Evolutionary conservation across 176 grass and related monocot genomes (phyloP).

Genomic region (Leersia perrieri): DNA sequence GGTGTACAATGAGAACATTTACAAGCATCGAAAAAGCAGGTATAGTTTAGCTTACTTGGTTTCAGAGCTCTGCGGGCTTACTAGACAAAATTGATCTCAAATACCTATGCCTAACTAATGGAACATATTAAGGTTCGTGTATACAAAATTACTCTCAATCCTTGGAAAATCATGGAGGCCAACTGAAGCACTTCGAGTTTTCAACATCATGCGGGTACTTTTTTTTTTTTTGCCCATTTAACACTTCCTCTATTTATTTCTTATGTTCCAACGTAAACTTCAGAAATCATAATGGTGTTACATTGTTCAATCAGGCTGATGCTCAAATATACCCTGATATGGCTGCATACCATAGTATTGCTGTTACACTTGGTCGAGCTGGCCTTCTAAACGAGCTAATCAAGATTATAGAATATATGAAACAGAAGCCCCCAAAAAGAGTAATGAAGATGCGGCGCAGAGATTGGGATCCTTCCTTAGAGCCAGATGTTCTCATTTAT

Average conservation of each 20-base stretch:
- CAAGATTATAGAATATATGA: slow-evolving; percentile 71
- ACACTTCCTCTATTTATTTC: neutral
- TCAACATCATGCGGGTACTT: slow-evolving; percentile 67
- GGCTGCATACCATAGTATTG: slow-evolving; percentile 88
- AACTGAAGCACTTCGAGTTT: slow-evolving; percentile 80
- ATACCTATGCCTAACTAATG: slow-evolving; percentile 8
- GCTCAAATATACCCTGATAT: slow-evolving; percentile 93
- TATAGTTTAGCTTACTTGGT: slow-evolving; percentile 23
- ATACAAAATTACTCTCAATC: slow-evolving; percentile 81
- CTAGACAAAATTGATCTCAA: neutral
- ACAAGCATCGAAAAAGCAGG: slow-evolving; percentile 87
- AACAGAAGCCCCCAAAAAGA: slow-evolving; percentile 61
- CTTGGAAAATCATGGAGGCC: slow-evolving; percentile 75
- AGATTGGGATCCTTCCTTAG: slow-evolving; percentile 80
- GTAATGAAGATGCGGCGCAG: slow-evolving; percentile 56
- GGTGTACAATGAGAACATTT: slow-evolving; percentile 75
- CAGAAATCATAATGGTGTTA: neutral
- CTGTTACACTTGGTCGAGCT: slow-evolving; percentile 87
- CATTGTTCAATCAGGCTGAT: slow-evolving; percentile 53
- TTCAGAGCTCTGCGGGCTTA: neutral
- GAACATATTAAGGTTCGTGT: slow-evolving; percentile 73
- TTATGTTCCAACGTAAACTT: slow-evolving; percentile 11
- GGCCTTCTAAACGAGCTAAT: slow-evolving; percentile 79
- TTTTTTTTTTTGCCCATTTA: neutral
- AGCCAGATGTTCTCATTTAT: slow-evolving; percentile 84